A percentile compares a stretch with the other conserved stretches of the same genome.
phyloP scores from a whole-genome alignment of 305 asterid species.

The Solanum chacoense region DNA sequence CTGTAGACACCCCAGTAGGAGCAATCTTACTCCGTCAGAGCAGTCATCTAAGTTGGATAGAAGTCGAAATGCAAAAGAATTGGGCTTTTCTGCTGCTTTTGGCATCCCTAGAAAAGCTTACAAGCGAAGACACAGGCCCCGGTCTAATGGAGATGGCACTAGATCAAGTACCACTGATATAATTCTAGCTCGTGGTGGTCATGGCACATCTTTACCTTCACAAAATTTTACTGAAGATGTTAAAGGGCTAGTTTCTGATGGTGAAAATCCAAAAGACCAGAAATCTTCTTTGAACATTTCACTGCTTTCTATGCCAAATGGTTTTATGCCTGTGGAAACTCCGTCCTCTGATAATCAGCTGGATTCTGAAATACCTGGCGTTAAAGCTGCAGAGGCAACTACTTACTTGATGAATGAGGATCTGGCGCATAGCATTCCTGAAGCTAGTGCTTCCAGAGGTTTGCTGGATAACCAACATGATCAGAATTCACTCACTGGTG shows the following conservation, averaged over 20 bases:
- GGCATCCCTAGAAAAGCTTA: conserved; percentile 73
- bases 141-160: conserved; percentile 62
- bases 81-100: conserved; percentile 58
- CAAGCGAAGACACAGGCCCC: conserved; percentile 67
- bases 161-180: conserved; percentile 53
- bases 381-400: conserved; percentile 38
- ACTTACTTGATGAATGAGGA: conserved; percentile 26
- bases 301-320: conserved; percentile 32
- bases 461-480: conserved; percentile 23
- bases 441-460: conserved; percentile 31
- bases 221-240: conserved; percentile 36
- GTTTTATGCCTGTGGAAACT: conserved; percentile 25
- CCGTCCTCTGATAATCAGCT: conserved; percentile 23
- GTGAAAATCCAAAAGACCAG: conserved; percentile 30
- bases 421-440: conserved; percentile 18
- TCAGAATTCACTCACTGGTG: conserved; percentile 28
- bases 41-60: conserved; percentile 34
- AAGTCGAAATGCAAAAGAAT: conserved; percentile 37
- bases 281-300: conserved; percentile 20
- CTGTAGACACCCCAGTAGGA: conserved; percentile 36
- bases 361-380: conserved; percentile 31
- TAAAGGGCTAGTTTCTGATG: conserved; percentile 31
- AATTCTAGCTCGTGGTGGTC: conserved; percentile 37
- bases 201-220: conserved; percentile 47
- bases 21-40: conserved; percentile 36